A percentile compares a stretch with the other conserved stretches of the same genome.
Conservation (phyloP, 768 basidiomycete species). For the Gloeostereum incarnatum region DNA sequence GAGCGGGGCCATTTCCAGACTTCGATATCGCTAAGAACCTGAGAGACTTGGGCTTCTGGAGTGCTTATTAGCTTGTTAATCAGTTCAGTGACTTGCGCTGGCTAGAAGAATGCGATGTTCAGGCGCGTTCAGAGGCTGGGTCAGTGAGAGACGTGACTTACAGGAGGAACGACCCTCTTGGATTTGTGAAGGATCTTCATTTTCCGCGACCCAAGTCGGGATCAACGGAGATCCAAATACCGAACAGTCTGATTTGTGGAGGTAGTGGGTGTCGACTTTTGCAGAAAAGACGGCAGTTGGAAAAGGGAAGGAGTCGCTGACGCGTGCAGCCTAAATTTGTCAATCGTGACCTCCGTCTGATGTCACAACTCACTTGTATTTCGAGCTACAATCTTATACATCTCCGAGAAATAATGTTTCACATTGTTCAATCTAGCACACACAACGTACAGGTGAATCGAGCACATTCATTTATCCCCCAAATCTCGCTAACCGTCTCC, state of each 20-base stretch:
- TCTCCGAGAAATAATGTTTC: no score
- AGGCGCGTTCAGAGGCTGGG: conserved; percentile 10
- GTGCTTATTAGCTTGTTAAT: conserved; percentile 62
- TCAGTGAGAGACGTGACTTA: conserved; percentile 28
- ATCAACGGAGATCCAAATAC: no score
- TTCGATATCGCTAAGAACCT: conserved; percentile 59
- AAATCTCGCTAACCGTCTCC: conserved; percentile 56
- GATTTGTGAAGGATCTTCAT: conserved; percentile 89
- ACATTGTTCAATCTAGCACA: no score
- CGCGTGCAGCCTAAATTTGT: no score
- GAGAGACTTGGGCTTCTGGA: conserved; percentile 60
- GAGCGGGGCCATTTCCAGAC: conserved; percentile 93
- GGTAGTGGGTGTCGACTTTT: no score
- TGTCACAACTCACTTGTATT: no score
- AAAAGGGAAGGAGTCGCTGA: no score
- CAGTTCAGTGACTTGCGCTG: conserved; percentile 73
- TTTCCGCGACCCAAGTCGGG: conserved; percentile 42
- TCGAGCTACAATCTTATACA: no score
- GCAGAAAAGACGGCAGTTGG: no score
- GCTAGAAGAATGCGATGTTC: conserved; percentile 30
- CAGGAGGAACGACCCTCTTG: conserved; percentile 73
- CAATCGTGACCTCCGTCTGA: no score
- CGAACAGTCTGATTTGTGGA: no score
- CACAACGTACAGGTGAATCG: no score
- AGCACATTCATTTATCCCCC: conserved; percentile 36